Conservation (phyloP, 352 stramenopile genomes). For the Thraustotheca clavata region DNA sequence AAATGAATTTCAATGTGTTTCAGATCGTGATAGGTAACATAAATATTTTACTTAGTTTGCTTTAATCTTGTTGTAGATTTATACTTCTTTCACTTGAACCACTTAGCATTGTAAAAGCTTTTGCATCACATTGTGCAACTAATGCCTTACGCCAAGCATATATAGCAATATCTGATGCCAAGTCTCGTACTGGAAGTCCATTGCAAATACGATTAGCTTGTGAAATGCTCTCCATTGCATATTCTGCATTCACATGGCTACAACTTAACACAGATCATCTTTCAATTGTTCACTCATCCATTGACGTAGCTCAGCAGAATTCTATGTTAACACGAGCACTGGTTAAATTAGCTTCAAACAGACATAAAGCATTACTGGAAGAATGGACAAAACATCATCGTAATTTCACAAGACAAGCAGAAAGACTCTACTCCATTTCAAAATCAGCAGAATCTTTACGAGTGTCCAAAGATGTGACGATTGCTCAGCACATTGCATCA, state of each 20-base stretch:
- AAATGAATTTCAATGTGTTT: not conserved
- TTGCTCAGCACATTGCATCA: not conserved
- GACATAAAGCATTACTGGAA: constrained; percentile 6
- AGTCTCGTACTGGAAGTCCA: not conserved
- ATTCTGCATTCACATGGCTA: constrained; percentile 16
- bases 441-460: constrained; percentile 13
- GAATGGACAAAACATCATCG: constrained; percentile 3
- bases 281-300: constrained; percentile 8
- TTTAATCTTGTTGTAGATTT: not conserved
- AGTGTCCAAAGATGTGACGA: not conserved
- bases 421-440: constrained; percentile 4
- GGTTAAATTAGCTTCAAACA: not conserved
- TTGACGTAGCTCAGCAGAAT: constrained; percentile 10
- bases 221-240: constrained; percentile 22
- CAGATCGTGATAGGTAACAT: constrained; percentile 6
- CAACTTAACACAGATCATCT: constrained; percentile 6
- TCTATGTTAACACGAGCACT: not conserved
- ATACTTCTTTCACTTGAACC: not conserved
- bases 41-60: not conserved
- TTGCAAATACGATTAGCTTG: constrained; percentile 15
- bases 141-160: constrained; percentile 3
- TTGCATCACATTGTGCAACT: constrained; percentile 3
- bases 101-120: constrained; percentile 3
- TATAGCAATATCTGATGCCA: constrained; percentile 6
- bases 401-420: not conserved